Conservation (phyloP, 192 early-diverging fungal species). For the Mortierella alpina region DNA sequence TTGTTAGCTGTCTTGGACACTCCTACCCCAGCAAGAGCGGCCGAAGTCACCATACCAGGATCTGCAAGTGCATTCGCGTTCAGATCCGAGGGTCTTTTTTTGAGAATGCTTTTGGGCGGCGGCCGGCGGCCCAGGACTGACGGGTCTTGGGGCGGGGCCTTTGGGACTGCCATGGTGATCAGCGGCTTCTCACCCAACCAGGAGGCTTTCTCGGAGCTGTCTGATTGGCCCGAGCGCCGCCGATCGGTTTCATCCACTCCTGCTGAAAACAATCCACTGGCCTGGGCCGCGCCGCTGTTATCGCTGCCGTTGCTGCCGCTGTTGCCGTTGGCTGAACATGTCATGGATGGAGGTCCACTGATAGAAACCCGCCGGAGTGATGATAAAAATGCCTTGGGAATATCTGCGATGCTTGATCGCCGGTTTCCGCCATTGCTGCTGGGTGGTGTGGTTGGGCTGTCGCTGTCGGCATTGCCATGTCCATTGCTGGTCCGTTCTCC, state of each 20-base stretch:
- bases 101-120: slow-evolving; percentile 38
- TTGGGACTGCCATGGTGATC: slow-evolving; percentile 7
- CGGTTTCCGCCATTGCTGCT: slow-evolving; percentile 10
- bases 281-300: too few relatives aligned
- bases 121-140: background rate
- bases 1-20: background rate
- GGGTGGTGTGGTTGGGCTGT: background rate
- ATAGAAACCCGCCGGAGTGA: slow-evolving; percentile 22
- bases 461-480: background rate
- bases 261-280: too few relatives aligned
- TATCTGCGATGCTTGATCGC: slow-evolving; percentile 28
- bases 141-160: slow-evolving; percentile 14
- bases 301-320: too few relatives aligned
- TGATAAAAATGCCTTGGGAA: slow-evolving; percentile 22
- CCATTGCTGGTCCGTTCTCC: slow-evolving; percentile 3
- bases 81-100: slow-evolving; percentile 1
- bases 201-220: too few relatives aligned
- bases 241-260: too few relatives aligned
- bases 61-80: background rate
- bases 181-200: too few relatives aligned
- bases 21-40: background rate
- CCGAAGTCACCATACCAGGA: background rate
- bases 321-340: too few relatives aligned
- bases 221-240: too few relatives aligned
- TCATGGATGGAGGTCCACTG: background rate